A percentile compares a stretch with the other conserved stretches of the same genome.
phyloP scores from a whole-genome alignment of 2,329 filamentous ascomycete genomes.

The Thermothelomyces thermophilus region DNA sequence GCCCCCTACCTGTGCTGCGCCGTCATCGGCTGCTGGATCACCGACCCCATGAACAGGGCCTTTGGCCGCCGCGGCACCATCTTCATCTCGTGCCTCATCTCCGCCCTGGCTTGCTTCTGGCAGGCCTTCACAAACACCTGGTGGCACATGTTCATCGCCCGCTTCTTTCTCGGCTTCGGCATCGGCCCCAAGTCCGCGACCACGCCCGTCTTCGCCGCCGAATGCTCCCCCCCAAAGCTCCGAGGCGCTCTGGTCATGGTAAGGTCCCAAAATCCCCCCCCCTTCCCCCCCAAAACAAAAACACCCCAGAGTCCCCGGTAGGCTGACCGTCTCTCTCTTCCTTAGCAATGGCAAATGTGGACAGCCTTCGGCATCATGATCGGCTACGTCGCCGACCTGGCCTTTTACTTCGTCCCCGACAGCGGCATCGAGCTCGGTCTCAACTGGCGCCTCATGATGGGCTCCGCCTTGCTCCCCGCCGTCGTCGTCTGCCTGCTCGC shows the following conservation, averaged over 20 bases:
- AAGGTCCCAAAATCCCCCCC: not conserved
- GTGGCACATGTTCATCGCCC: conserved; percentile 66
- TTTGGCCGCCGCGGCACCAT: conserved; percentile 67
- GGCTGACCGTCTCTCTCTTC: not conserved
- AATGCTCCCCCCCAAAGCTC: conserved; percentile 57
- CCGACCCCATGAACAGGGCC: conserved; percentile 61
- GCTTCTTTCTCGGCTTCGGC: conserved; percentile 63
- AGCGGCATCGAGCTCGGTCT: conserved; percentile 45
- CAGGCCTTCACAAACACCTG: conserved; percentile 40
- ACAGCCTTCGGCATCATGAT: conserved; percentile 45
- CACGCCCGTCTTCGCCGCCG: conserved; percentile 62
- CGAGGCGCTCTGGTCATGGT: conserved; percentile 64
- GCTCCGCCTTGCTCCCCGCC: conserved; percentile 57
- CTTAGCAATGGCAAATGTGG: conserved; percentile 37
- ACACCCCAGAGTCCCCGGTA: not conserved
- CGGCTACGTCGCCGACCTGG: conserved; percentile 54
- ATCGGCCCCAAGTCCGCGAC: conserved; percentile 66
- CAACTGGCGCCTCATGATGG: conserved; percentile 65
- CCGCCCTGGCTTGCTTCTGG: conserved; percentile 48
- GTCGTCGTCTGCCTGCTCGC: conserved; percentile 50
- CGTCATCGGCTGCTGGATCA: conserved; percentile 65
- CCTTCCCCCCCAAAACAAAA: too few species aligned
- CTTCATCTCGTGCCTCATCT: conserved; percentile 58
- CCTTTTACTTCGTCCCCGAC: conserved; percentile 52
- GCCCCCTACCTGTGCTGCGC: conserved; percentile 61